A percentile compares a stretch with the other conserved stretches of the same genome.
phyloP scores from a whole-genome alignment of 2,329 filamentous ascomycete genomes.

The Metarhizium sp. region DNA sequence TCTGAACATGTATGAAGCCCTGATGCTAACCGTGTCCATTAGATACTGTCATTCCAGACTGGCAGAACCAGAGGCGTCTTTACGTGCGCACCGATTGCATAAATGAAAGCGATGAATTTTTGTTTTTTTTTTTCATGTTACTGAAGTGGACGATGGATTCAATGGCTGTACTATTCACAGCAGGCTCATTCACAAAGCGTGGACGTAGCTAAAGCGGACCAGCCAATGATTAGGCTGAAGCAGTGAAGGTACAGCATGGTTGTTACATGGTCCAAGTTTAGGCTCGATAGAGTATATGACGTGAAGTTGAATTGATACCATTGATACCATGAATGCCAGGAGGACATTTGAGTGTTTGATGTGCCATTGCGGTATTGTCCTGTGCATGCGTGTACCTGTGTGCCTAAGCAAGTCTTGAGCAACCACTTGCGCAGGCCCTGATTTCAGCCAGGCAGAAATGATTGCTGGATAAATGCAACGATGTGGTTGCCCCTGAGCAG shows the following conservation, averaged over 20 bases:
- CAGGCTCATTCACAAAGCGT: not conserved
- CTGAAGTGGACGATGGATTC: not conserved
- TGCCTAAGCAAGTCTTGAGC: not conserved
- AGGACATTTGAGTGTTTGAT: not conserved
- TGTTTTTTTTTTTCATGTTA: not conserved
- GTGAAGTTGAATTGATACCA: not conserved
- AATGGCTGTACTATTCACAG: not conserved
- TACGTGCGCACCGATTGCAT: conserved; percentile 9
- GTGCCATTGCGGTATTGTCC: not conserved
- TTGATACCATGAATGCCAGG: not conserved
- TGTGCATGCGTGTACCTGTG: not conserved
- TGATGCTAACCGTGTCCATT: not conserved
- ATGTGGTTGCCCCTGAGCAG: too few relatives aligned
- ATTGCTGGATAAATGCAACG: too few relatives aligned
- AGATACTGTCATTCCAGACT: conserved; percentile 8
- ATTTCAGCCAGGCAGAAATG: too few relatives aligned
- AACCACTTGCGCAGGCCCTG: too few relatives aligned
- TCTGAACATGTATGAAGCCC: not conserved
- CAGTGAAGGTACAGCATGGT: not conserved
- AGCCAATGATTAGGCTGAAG: not conserved
- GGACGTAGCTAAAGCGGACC: not conserved
- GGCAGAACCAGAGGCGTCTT: conserved; percentile 10
- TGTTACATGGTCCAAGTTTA: not conserved
- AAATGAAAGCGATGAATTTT: not conserved
- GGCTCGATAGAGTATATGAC: not conserved